phyloP scores from a whole-genome alignment of 78 protist species.

The Chrysochromulina tobinii region DNA sequence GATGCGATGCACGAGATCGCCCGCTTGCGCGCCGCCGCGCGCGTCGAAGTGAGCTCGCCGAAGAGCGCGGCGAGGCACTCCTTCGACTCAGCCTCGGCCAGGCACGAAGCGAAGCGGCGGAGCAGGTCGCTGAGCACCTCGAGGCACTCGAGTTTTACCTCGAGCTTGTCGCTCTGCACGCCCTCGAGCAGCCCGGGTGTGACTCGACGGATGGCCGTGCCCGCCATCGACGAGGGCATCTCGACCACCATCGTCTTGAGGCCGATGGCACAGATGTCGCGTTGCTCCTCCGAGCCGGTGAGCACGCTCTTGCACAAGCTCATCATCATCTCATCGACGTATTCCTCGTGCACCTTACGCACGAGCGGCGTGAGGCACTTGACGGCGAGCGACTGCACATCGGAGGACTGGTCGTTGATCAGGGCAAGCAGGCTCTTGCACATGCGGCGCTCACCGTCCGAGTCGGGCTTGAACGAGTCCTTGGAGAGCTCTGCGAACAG shows the following conservation, averaged over 20 bases:
- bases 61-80: background rate
- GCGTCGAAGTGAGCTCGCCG: background rate
- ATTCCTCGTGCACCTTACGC: constrained; percentile 6
- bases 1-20: background rate
- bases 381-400: constrained; percentile 46
- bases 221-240: constrained; percentile 14
- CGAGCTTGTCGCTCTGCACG: no score
- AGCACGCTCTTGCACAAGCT: background rate
- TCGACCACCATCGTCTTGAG: constrained; percentile 45
- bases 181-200: no score
- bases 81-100: background rate
- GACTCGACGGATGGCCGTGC: background rate
- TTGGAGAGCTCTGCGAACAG: constrained; percentile 51
- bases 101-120: constrained; percentile 16
- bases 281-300: constrained; percentile 45
- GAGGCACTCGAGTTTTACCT: constrained; percentile 32
- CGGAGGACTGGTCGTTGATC: constrained; percentile 27
- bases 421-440: background rate
- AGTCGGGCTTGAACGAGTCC: constrained; percentile 35
- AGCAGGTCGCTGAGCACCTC: constrained; percentile 54
- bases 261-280: constrained; percentile 57
- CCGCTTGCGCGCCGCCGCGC: constrained; percentile 17
- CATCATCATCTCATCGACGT: no score
- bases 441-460: constrained; percentile 27
- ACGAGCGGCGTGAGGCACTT: constrained; percentile 28